Evolutionary conservation across 2,329 filamentous ascomycete genomes (phyloP), one percentile per base, ranked within the genome.

Genomic region (Geoglossum cookeanum): DNA sequence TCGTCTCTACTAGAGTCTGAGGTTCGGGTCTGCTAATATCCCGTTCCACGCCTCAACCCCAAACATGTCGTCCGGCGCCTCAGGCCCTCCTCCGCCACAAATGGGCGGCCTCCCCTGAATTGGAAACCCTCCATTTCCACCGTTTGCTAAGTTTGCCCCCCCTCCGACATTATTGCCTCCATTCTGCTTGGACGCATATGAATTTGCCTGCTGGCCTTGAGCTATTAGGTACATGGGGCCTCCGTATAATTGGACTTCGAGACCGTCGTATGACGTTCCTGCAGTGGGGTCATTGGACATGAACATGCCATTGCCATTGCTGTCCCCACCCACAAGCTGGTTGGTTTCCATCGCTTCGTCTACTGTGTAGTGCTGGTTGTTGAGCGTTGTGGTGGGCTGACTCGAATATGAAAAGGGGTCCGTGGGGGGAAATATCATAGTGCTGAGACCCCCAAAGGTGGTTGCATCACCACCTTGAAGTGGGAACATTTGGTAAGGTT

Each of bases 321-420:
- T 13, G 51, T 35, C 15, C 57, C 53, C 32, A 45, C 51, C 33
- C 54, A 35, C n/a, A 35, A 57, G 30, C 55, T 56, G 4, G 55
- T 22, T n/a, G 48, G 17, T 37, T 57, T 29, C 11, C 55, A 57
- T 42, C 56, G 58, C 29, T 57, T 59, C 37, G 57, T 74, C 71
- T 39, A 3, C 6, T 17, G 39, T 17, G 27, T 58, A 53, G 27
- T 66, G 63, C 57, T 67, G 71, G 61, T 72, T 74, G 59, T 75
- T 74, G 59, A 75, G 75, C 0, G 71, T 74, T 35, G 84, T 81
- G 72, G 84, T 79, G 0, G 84, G 81, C 61, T 87, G 84, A 64
- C 84, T 87, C 0, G 85, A 85, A 64, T 91, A 92, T 0, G 83
- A 84, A 61, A 91, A 84, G 0, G 86, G 85, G 63, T 91, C 85